Evolutionary conservation across 768 basidiomycete species (phyloP).

Genomic region (Leucosporidium scottii): DNA sequence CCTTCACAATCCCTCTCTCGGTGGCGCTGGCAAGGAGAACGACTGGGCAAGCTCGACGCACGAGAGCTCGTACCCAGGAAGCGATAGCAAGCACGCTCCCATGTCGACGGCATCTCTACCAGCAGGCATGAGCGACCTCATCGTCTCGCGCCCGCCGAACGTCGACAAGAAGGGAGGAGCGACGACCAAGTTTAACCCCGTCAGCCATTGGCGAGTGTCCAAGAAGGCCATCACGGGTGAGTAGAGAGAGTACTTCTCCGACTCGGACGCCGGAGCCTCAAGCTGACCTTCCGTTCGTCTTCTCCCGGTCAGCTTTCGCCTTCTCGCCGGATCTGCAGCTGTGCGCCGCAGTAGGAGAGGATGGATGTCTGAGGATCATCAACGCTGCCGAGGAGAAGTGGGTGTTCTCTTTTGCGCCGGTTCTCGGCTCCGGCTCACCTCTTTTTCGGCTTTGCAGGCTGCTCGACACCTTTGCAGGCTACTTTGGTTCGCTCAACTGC

Average conservation of each 20-base stretch:
- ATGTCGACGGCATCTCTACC: constrained; percentile 46
- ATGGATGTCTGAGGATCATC: constrained; percentile 82
- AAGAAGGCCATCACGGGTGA: constrained; percentile 64
- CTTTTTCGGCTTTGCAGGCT: constrained; percentile 50
- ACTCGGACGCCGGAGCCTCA: constrained; percentile 1
- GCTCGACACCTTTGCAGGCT: constrained; percentile 88
- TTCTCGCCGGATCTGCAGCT: constrained; percentile 90
- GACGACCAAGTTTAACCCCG: constrained; percentile 60
- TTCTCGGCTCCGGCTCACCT: constrained; percentile 5
- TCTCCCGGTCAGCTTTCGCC: constrained; percentile 58
- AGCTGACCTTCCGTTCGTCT: not conserved
- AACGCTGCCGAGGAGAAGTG: constrained; percentile 81
- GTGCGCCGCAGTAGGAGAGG: constrained; percentile 83
- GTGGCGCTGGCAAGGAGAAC: constrained; percentile 4
- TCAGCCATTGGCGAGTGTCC: constrained; percentile 81
- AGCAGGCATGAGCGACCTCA: constrained; percentile 35
- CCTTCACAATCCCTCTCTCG: not conserved
- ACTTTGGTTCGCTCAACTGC: constrained; percentile 84
- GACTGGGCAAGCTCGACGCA: constrained; percentile 13
- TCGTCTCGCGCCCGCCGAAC: constrained; percentile 33
- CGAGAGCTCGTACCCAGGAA: constrained; percentile 46
- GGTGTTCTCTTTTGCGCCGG: constrained; percentile 35
- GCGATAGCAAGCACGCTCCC: constrained; percentile 70
- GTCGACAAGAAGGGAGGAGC: constrained; percentile 62
- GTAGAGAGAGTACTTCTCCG: constrained; percentile 29